Conservation (phyloP, 2,329 filamentous ascomycete species). For the Dactylellina haptotyla region DNA sequence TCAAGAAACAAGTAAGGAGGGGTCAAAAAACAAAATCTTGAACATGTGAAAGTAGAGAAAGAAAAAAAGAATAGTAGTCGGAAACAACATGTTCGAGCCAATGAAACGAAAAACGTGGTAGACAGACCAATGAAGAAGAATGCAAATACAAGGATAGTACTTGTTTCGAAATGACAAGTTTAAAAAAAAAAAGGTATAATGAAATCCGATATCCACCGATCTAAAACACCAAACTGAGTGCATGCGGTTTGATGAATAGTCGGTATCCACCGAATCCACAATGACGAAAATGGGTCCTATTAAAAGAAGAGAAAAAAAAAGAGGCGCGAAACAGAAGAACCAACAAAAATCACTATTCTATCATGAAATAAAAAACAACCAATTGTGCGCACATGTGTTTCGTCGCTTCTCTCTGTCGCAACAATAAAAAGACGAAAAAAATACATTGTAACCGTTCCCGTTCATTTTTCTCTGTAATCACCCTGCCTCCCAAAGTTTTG, state of each 20-base stretch:
- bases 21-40: no score
- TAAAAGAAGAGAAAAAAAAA: not conserved
- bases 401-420: not conserved
- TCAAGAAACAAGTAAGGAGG: slow-evolving; percentile 28
- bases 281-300: not conserved
- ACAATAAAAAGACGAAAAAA: not conserved
- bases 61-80: slow-evolving; percentile 7
- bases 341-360: no score
- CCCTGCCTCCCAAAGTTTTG: no score
- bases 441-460: not conserved
- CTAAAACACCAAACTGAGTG: no score
- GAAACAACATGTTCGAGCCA: not conserved
- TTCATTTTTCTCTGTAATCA: not conserved
- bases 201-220: no score
- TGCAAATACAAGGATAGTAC: slow-evolving; percentile 2
- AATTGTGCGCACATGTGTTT: not conserved
- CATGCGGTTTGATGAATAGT: no score
- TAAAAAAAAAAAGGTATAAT: not conserved
- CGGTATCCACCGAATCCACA: not conserved
- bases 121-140: not conserved
- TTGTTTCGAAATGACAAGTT: not conserved
- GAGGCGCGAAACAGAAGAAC: not conserved
- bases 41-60: no score
- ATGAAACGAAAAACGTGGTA: slow-evolving; percentile 8
- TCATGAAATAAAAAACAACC: not conserved